Base-by-base conservation (phyloP, 1,284 basidiomycete genomes). In the Ustanciosporium gigantosporum region DNA sequence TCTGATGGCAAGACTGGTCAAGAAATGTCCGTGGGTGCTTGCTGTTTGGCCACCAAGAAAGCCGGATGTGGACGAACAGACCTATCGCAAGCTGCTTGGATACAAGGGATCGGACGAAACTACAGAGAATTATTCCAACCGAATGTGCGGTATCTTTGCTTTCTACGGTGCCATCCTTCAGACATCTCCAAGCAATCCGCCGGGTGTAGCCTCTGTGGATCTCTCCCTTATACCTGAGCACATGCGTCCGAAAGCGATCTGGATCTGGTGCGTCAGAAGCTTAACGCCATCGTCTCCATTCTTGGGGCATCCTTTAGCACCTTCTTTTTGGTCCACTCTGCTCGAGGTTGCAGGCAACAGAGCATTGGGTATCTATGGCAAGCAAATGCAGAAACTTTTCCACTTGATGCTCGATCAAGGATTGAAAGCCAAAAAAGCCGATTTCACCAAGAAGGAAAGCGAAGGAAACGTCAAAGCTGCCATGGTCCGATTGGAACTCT, bases 101-200 rank as follows among this genome's bases (percentile, higher is more conserved):
- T 85, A 84, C 68, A 81, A 83, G 23, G 79, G 79, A 13, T 51
- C 82, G 70, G 81, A 82, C 5, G 78, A 45, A 74, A 81, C 82
- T 0, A 74, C 80, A 15, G 79, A 83, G 15, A 88, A 90, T 41
- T 89, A 90, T 76, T 82, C 84, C 19, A 82, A 82, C 35, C 85
- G 94, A n/a, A 83, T 95, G 64, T 80, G 85, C 22, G 91, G 91
- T 5, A 84, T 93, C 36, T 83, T 91, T 81, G 85, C 91, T 9
- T 84, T 98, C 19, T 98, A 95, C 81, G 90, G 91, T 76, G 83
- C 87, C 7, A 84, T 95, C 46, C 77, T 93, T 31, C 83, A 82
- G 58, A 80, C 80, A 3, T 34, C 47, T 3, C 59, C 67, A 23
- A 66, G 53, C 5, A 19, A 44, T 1, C 66, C 71, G 20, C 46